A percentile compares a stretch with the other conserved stretches of the same genome.
phyloP scores from a whole-genome alignment of 192 early-diverging fungal genomes.

The Chytriomyces confervae region DNA sequence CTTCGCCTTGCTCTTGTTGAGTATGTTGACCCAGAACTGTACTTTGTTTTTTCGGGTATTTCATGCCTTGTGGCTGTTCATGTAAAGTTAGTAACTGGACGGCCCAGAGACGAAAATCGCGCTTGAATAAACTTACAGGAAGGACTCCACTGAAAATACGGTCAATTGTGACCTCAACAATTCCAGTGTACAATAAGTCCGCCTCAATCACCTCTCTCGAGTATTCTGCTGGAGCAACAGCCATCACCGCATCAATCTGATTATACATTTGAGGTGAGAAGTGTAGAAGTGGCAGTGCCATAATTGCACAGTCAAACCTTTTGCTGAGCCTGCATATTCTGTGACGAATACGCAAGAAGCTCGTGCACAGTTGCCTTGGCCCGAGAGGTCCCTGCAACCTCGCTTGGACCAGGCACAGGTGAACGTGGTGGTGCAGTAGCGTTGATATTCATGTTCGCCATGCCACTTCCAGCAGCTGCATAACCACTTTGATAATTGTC shows the following conservation, averaged over 20 bases:
- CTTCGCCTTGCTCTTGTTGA: too few species aligned
- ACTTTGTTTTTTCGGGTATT: background rate
- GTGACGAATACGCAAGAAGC: background rate
- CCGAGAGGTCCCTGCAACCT: too few species aligned
- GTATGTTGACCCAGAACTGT: too few species aligned
- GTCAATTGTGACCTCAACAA: conserved; percentile 35
- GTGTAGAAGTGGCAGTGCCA: too few species aligned
- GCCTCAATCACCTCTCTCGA: conserved; percentile 24
- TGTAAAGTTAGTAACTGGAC: background rate
- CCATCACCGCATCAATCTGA: conserved; percentile 24
- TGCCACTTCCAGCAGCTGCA: too few species aligned
- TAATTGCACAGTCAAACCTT: too few species aligned
- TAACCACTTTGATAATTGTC: too few species aligned
- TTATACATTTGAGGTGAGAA: too few species aligned
- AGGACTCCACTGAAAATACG: conserved; percentile 22
- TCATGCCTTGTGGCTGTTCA: background rate
- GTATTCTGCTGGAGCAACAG: conserved; percentile 18
- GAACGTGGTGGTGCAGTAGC: too few species aligned
- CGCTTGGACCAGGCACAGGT: too few species aligned
- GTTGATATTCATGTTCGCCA: too few species aligned
- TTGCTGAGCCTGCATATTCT: background rate
- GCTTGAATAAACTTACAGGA: conserved; percentile 2
- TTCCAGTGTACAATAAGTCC: conserved; percentile 36
- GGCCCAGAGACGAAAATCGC: too few species aligned
- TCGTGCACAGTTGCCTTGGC: background rate